A percentile compares a stretch with the other conserved stretches of the same genome.
Evolutionary conservation across 176 grass and related monocot species (phyloP).

Genomic region (Stipa capillata): DNA sequence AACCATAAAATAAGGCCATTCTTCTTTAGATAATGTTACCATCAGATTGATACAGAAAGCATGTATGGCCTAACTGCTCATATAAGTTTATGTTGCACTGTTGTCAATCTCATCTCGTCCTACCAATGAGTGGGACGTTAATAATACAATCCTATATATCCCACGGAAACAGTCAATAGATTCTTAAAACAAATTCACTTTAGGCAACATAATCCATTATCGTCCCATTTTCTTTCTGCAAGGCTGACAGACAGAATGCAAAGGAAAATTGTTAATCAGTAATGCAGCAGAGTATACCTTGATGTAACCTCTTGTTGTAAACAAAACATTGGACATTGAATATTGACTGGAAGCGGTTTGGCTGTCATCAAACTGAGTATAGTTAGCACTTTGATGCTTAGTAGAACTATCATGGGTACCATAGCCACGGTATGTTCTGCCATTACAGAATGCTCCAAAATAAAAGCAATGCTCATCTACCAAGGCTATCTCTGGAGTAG

Average conservation of each 20-base stretch:
- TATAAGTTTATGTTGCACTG: neutral
- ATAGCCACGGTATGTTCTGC: slow-evolving; percentile 25
- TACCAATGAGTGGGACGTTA: neutral
- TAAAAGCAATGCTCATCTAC: slow-evolving; percentile 78
- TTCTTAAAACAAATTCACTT: neutral
- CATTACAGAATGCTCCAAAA: slow-evolving; percentile 88
- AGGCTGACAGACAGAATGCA: neutral
- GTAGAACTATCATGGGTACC: slow-evolving; percentile 9
- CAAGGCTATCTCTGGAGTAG: slow-evolving; percentile 75
- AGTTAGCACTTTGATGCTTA: slow-evolving; percentile 47
- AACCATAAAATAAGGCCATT: neutral
- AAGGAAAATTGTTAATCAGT: slow-evolving; percentile 16
- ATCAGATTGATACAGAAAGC: slow-evolving; percentile 3
- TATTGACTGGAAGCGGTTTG: slow-evolving; percentile 17
- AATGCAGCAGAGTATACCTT: slow-evolving; percentile 47
- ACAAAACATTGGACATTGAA: slow-evolving; percentile 31
- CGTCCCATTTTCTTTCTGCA: neutral
- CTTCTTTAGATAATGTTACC: neutral
- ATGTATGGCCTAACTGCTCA: neutral
- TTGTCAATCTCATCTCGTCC: neutral
- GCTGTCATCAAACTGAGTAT: slow-evolving; percentile 25
- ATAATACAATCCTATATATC: neutral
- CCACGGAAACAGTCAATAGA: neutral
- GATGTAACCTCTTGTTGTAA: slow-evolving; percentile 49
- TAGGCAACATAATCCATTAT: neutral